Conservation (phyloP, 805 yeast species). For the Candida hungchunana region DNA sequence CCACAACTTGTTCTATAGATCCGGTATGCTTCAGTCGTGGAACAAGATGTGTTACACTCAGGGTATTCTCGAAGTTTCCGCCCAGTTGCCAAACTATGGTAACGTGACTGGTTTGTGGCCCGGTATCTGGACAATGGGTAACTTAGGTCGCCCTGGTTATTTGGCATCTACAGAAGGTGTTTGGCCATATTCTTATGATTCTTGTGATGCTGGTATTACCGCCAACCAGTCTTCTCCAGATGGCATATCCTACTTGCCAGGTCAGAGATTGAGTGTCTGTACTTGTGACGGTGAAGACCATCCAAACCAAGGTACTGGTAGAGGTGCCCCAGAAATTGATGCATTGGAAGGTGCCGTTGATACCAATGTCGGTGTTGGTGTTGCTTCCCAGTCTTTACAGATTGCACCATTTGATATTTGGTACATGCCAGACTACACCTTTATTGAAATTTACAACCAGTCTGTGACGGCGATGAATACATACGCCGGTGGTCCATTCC, state of each 20-base stretch:
- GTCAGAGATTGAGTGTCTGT: slow-evolving; percentile 74
- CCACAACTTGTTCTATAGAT: slow-evolving; percentile 76
- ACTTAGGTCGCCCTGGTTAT: slow-evolving; percentile 88
- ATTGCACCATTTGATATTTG: slow-evolving; percentile 93
- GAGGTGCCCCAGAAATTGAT: slow-evolving; percentile 97
- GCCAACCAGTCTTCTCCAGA: slow-evolving; percentile 89
- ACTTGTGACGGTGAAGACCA: slow-evolving; percentile 81
- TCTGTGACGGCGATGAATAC: slow-evolving; percentile 77
- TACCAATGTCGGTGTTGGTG: slow-evolving; percentile 40
- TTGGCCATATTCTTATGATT: slow-evolving; percentile 89
- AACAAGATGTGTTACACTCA: slow-evolving; percentile 85
- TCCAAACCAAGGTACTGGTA: slow-evolving; percentile 82
- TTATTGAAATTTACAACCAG: slow-evolving; percentile 63
- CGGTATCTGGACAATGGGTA: slow-evolving; percentile 93
- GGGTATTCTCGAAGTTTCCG: slow-evolving; percentile 74
- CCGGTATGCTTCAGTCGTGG: slow-evolving; percentile 94
- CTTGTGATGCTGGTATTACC: slow-evolving; percentile 92
- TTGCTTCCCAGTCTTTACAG: slow-evolving; percentile 90
- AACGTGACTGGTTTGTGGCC: slow-evolving; percentile 88
- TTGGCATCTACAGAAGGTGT: slow-evolving; percentile 84
- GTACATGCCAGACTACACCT: slow-evolving; percentile 88
- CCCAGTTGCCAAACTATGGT: slow-evolving; percentile 76
- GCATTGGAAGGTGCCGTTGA: slow-evolving; percentile 79
- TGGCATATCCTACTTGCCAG: slow-evolving; percentile 83
- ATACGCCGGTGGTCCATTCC: slow-evolving; percentile 90